These are phyloP conservation scores for Mytilinidion resinicola DNA, from an alignment of 495 filamentous ascomycete species.

Conservation along the genomic window DNA sequence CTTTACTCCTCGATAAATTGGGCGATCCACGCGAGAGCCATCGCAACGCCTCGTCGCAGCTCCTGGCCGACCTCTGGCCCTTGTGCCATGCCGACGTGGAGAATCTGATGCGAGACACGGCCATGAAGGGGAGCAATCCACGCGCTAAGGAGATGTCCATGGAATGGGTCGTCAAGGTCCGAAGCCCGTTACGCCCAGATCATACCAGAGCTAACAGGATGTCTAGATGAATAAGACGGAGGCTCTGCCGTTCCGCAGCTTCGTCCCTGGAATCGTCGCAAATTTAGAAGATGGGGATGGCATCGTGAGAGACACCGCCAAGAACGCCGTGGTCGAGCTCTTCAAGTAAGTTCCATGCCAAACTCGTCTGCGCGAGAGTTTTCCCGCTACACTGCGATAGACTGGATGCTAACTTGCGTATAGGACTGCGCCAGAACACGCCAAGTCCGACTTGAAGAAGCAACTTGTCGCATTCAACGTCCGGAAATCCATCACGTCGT, in stretches of 20 bases:
- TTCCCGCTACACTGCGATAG: constrained; percentile 1
- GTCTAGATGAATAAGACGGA: constrained; percentile 69
- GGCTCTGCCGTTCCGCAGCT: constrained; percentile 69
- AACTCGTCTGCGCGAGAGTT: too few species aligned
- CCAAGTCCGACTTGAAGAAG: constrained; percentile 80
- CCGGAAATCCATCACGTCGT: constrained; percentile 71
- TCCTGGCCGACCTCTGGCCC: constrained; percentile 68
- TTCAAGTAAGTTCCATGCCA: constrained; percentile 55
- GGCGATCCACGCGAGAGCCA: constrained; percentile 83
- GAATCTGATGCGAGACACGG: constrained; percentile 66
- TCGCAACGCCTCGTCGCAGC: constrained; percentile 61
- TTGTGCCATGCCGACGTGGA: constrained; percentile 66
- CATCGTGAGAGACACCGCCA: constrained; percentile 75
- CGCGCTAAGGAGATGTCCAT: constrained; percentile 76
- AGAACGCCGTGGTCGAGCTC: constrained; percentile 72
- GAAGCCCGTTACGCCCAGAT: constrained; percentile 31
- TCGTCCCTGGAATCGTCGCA: constrained; percentile 75
- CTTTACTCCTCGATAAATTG: constrained; percentile 74
- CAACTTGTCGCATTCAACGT: constrained; percentile 74
- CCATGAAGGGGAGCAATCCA: constrained; percentile 70
- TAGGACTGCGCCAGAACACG: constrained; percentile 70
- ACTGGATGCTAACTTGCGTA: constrained; percentile 6
- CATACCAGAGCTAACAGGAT: neutral
- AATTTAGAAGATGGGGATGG: constrained; percentile 85
- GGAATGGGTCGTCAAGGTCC: constrained; percentile 66